A percentile compares a stretch with the other conserved stretches of the same genome.
Conservation (phyloP, 257 asterid species). For the Primulina eburnea region DNA sequence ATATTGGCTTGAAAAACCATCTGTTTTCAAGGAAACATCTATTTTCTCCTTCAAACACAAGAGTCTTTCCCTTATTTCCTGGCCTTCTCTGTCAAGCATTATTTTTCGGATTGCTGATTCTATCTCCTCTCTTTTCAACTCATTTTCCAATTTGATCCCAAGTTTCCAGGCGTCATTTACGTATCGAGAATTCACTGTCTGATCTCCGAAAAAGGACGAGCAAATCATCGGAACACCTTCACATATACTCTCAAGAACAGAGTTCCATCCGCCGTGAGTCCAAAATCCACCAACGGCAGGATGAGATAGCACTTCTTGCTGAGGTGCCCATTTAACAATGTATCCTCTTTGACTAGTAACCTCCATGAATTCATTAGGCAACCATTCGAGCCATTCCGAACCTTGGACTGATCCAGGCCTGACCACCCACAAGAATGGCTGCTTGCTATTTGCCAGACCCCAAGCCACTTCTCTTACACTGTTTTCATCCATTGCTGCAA, state of each 20-base stretch:
- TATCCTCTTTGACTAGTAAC: slow-evolving; percentile 30
- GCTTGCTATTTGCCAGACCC: too few species aligned
- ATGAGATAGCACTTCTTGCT: too few species aligned
- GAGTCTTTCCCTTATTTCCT: too few species aligned
- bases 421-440: slow-evolving; percentile 49
- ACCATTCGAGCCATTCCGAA: slow-evolving; percentile 30
- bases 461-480: too few species aligned
- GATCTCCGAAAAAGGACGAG: too few species aligned
- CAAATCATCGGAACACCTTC: too few species aligned
- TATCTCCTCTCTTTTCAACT: slow-evolving; percentile 24
- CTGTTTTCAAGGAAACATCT: too few species aligned
- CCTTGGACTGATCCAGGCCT: slow-evolving; percentile 33
- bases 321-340: slow-evolving; percentile 32
- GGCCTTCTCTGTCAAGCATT: slow-evolving; percentile 29
- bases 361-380: slow-evolving; percentile 29
- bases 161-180: slow-evolving; percentile 34
- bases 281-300: too few species aligned
- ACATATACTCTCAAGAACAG: too few species aligned
- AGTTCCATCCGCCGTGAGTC: too few species aligned
- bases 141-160: slow-evolving; percentile 34
- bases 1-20: too few species aligned
- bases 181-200: slow-evolving; percentile 30
- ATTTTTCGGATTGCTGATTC: slow-evolving; percentile 21
- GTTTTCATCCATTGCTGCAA: slow-evolving; percentile 28
- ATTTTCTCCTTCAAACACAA: too few species aligned